A percentile compares a stretch with the other conserved stretches of the same genome.
Conservation (phyloP, 2,329 filamentous ascomycete species). For the Trichoderma harzianum region DNA sequence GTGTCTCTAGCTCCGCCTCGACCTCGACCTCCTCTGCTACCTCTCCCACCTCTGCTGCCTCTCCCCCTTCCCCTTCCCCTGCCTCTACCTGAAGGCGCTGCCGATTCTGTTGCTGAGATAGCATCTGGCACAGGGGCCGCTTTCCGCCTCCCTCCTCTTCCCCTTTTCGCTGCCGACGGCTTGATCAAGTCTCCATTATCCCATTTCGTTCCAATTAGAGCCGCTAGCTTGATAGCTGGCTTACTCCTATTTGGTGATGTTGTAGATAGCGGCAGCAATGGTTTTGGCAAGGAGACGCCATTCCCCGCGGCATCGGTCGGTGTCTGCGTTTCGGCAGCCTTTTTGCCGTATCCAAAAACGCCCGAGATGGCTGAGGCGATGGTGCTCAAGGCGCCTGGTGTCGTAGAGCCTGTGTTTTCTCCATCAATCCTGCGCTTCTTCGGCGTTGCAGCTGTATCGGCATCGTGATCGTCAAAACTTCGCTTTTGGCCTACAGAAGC, state of each 20-base stretch:
- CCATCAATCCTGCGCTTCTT: conserved; percentile 35
- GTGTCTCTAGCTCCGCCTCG: conserved; percentile 17
- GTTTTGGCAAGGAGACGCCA: conserved; percentile 17
- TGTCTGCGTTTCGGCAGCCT: neutral
- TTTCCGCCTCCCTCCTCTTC: conserved; percentile 2
- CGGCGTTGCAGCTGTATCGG: conserved; percentile 23
- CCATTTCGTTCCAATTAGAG: conserved; percentile 38
- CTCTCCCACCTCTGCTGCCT: neutral
- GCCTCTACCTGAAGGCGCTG: neutral
- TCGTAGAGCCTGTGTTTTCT: conserved; percentile 24
- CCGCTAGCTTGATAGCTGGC: conserved; percentile 37
- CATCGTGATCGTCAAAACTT: conserved; percentile 23
- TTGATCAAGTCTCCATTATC: conserved; percentile 29
- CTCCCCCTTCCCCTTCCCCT: neutral
- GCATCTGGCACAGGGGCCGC: neutral
- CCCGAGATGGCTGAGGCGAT: conserved; percentile 33
- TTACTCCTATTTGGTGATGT: conserved; percentile 24
- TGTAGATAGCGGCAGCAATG: conserved; percentile 18
- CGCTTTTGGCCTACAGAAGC: conserved; percentile 26
- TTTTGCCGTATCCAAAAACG: conserved; percentile 24
- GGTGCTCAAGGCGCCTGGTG: conserved; percentile 31
- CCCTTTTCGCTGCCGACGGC: conserved; percentile 13
- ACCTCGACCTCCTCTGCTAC: conserved; percentile 6
- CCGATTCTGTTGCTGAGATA: neutral
- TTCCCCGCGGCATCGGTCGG: conserved; percentile 1